These are phyloP conservation scores for Tolypocladium inflatum DNA, from an alignment of 2,329 filamentous ascomycete species.

Conservation along the genomic window DNA sequence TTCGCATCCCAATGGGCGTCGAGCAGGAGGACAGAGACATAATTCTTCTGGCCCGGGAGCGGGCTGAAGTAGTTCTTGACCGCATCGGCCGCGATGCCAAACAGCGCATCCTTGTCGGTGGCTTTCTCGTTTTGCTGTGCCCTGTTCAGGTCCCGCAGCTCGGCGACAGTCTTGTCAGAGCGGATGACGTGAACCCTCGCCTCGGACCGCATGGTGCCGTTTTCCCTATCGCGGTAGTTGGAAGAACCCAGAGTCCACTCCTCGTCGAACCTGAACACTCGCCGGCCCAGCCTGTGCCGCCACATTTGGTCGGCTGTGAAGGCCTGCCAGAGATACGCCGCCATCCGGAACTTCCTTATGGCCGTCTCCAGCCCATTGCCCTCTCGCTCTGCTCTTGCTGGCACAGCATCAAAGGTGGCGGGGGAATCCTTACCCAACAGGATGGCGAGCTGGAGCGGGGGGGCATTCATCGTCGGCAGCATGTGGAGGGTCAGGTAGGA, in stretches of 20 bases:
- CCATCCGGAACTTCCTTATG: constrained; percentile 85
- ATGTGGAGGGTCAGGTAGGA: constrained; percentile 80
- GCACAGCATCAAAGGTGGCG: constrained; percentile 73
- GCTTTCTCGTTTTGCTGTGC: constrained; percentile 69
- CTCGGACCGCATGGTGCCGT: constrained; percentile 74
- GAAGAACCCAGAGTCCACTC: constrained; percentile 83
- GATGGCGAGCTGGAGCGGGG: constrained; percentile 83
- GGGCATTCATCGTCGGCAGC: constrained; percentile 66
- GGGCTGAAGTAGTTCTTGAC: constrained; percentile 70
- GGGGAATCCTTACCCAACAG: constrained; percentile 82
- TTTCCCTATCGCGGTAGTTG: constrained; percentile 63
- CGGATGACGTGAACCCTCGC: constrained; percentile 83
- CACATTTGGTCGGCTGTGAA: constrained; percentile 97
- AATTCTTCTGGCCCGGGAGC: constrained; percentile 68
- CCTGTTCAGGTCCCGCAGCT: constrained; percentile 68
- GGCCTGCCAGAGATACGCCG: constrained; percentile 92
- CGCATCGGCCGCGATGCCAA: constrained; percentile 66
- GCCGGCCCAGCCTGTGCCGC: constrained; percentile 74
- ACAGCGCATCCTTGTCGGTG: constrained; percentile 63
- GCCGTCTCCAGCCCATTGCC: constrained; percentile 75
- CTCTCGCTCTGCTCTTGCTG: constrained; percentile 65
- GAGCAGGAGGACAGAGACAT: constrained; percentile 78
- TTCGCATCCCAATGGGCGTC: constrained; percentile 81
- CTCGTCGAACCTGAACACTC: constrained; percentile 86
- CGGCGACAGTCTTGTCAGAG: constrained; percentile 71